Evolutionary conservation across 1,139 yeast species (phyloP).

Genomic region (Meyerozyma guilliermondii): DNA sequence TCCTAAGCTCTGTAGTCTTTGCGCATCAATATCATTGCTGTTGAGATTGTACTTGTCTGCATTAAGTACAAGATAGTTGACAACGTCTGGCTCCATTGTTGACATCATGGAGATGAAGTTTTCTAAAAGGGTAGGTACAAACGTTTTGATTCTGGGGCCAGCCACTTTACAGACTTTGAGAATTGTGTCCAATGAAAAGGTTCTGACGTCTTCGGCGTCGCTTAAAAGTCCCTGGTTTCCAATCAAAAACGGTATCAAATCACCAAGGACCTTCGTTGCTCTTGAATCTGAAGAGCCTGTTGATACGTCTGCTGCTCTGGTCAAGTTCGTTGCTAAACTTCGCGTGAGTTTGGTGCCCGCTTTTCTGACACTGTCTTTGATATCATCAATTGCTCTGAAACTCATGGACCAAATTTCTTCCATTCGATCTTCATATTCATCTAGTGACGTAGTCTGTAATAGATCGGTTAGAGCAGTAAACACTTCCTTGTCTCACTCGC

Average conservation of each 20-base stretch:
- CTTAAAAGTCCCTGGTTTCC: constrained; percentile 77
- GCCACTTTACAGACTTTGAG: constrained; percentile 66
- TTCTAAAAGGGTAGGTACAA: constrained; percentile 63
- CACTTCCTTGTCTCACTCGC: constrained; percentile 90
- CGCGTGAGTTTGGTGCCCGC: constrained; percentile 73
- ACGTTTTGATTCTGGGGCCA: constrained; percentile 54
- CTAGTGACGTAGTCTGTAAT: constrained; percentile 55
- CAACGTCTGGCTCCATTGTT: constrained; percentile 84
- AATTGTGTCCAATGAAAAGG: constrained; percentile 70
- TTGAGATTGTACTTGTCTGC: constrained; percentile 83
- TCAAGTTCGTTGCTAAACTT: constrained; percentile 58
- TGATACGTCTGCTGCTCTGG: constrained; percentile 47
- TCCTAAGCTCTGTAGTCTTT: constrained; percentile 68
- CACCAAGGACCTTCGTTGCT: constrained; percentile 49
- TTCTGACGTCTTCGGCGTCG: constrained; percentile 80
- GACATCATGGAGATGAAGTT: constrained; percentile 74
- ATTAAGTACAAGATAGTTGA: constrained; percentile 80
- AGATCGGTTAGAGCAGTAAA: constrained; percentile 70
- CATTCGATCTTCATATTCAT: constrained; percentile 46
- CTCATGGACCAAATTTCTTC: constrained; percentile 84
- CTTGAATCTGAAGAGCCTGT: constrained; percentile 23
- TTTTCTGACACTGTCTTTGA: constrained; percentile 85
- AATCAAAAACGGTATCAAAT: constrained; percentile 71
- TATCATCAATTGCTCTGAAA: constrained; percentile 88
- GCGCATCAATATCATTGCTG: constrained; percentile 68